These are phyloP conservation scores for Venturia effusa DNA, from an alignment of 2,329 filamentous ascomycete species.

Conservation along the genomic window DNA sequence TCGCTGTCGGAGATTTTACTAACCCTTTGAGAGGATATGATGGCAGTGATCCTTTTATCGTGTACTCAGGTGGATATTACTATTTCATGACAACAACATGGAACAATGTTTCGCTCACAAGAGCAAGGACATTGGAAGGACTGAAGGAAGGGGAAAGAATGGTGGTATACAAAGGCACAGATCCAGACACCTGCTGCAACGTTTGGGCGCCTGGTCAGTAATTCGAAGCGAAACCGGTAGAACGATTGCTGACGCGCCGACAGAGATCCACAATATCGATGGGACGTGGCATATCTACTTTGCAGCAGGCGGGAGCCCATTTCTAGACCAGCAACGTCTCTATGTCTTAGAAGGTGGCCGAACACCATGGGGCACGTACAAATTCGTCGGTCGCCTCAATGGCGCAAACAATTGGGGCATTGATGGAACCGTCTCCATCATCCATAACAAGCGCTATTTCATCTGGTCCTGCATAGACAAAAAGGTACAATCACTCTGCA, in stretches of 20 bases:
- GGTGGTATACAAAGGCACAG: constrained; percentile 8
- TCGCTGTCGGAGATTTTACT: not conserved
- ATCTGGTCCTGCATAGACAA: constrained; percentile 9
- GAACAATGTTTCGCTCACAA: constrained; percentile 11
- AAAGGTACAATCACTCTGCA: constrained; percentile 9
- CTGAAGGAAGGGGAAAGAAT: constrained; percentile 11
- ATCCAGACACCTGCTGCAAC: constrained; percentile 8
- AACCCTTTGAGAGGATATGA: constrained; percentile 5
- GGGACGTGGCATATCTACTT: constrained; percentile 13
- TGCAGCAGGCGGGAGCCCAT: constrained; percentile 6
- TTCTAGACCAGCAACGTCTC: not conserved
- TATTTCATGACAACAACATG: constrained; percentile 13
- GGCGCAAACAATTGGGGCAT: constrained; percentile 11
- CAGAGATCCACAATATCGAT: constrained; percentile 12
- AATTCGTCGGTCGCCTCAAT: not conserved
- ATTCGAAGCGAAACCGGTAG: no score
- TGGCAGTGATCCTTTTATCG: constrained; percentile 13
- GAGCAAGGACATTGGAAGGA: constrained; percentile 12
- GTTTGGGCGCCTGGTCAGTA: constrained; percentile 13
- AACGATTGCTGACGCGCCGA: not conserved
- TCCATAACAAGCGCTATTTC: constrained; percentile 10
- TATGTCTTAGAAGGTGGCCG: constrained; percentile 9
- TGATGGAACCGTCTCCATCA: constrained; percentile 9
- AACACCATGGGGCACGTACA: constrained; percentile 10
- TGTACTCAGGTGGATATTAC: constrained; percentile 10